Conservation (phyloP, 2,329 filamentous ascomycete species). For the Emmonsiellopsis sp. region DNA sequence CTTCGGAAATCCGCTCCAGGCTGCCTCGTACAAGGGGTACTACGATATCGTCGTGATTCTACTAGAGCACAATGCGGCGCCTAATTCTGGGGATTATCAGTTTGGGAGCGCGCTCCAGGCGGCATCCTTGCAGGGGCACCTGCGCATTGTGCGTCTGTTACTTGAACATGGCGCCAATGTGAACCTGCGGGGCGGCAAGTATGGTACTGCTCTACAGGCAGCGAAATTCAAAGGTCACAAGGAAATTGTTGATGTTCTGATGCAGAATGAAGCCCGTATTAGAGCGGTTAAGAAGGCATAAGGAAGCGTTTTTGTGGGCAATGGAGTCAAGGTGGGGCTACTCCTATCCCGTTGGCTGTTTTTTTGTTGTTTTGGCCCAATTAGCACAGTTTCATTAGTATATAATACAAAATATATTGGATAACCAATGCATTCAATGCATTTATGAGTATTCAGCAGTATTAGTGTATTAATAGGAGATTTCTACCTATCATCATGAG, state of each 20-base stretch:
- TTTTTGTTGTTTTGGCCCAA: too few relatives aligned
- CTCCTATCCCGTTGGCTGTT: too few relatives aligned
- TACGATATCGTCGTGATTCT: background rate
- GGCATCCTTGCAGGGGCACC: background rate
- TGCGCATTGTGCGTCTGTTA: conserved; percentile 7
- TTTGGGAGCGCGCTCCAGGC: conserved; percentile 5
- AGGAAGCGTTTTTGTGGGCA: too few relatives aligned
- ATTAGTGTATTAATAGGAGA: too few relatives aligned
- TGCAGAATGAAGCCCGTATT: background rate
- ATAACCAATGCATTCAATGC: too few relatives aligned
- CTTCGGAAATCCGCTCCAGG: conserved; percentile 6
- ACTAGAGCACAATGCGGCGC: conserved; percentile 7
- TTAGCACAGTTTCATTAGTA: too few relatives aligned
- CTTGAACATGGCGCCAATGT: conserved; percentile 10
- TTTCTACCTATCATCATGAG: too few relatives aligned
- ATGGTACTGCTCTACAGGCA: background rate
- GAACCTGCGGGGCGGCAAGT: conserved; percentile 3
- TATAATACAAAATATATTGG: too few relatives aligned
- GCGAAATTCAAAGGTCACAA: background rate
- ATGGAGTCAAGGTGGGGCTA: too few relatives aligned
- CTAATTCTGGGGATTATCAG: background rate
- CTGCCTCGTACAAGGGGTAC: conserved; percentile 5
- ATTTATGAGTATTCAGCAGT: too few relatives aligned
- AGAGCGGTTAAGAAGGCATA: too few relatives aligned
- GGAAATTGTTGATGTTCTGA: background rate